These are phyloP conservation scores for Cryphonectria naterciae DNA, from an alignment of 2,329 filamentous ascomycete species.

Conservation along the genomic window DNA sequence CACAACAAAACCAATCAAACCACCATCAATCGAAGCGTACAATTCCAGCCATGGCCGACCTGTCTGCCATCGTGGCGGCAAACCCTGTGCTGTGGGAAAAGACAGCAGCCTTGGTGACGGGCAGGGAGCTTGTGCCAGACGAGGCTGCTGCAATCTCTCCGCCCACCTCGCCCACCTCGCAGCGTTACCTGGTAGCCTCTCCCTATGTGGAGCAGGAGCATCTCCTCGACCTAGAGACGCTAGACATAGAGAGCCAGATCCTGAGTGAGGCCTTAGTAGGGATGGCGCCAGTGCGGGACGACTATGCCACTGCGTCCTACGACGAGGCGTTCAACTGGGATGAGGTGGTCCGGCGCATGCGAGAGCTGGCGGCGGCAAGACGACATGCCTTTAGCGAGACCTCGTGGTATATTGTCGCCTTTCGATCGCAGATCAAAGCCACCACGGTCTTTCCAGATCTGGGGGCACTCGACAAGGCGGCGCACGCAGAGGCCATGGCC, in stretches of 20 bases:
- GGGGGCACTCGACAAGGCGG: conserved; percentile 73
- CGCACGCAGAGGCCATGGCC: conserved; percentile 77
- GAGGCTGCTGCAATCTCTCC: conserved; percentile 3
- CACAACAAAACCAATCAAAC: background rate
- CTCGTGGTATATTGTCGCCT: conserved; percentile 83
- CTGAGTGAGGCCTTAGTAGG: conserved; percentile 72
- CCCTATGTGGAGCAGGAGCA: conserved; percentile 75
- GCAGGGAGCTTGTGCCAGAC: conserved; percentile 2
- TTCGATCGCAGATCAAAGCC: conserved; percentile 73
- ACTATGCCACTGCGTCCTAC: conserved; percentile 81
- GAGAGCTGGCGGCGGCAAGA: conserved; percentile 51
- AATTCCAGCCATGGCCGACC: background rate
- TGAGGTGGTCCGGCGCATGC: conserved; percentile 63
- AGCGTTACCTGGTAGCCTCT: conserved; percentile 64
- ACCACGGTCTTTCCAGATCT: conserved; percentile 70
- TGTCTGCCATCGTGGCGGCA: background rate
- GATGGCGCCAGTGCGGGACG: conserved; percentile 63
- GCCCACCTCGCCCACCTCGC: conserved; percentile 11
- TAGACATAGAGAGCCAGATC: conserved; percentile 68
- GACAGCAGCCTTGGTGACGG: conserved; percentile 5
- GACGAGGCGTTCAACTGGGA: conserved; percentile 77
- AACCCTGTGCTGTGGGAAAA: background rate
- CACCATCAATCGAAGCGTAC: background rate
- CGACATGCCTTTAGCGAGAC: conserved; percentile 61
- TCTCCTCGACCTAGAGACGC: conserved; percentile 70